Evolutionary conservation across 257 asterid genomes (phyloP).

Genomic region (Thymus quinquecostatus): DNA sequence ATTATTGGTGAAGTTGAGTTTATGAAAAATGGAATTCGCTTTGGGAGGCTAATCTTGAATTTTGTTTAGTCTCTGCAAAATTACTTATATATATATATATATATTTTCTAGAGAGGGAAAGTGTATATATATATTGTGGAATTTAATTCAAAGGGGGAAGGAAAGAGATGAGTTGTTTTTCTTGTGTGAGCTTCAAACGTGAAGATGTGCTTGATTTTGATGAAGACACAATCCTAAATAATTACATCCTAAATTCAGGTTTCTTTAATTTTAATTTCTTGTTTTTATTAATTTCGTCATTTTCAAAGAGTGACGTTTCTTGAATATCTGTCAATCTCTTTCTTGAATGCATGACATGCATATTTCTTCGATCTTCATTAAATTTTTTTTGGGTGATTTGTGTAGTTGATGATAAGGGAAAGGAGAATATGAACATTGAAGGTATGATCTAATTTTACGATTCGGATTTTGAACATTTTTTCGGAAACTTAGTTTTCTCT

Average conservation of each 20-base stretch:
- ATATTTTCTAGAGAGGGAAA: not conserved
- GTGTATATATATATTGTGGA: not conserved
- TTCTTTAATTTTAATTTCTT: not conserved
- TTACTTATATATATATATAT: not conserved
- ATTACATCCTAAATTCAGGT: slow-evolving; percentile 51
- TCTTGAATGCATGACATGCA: no score
- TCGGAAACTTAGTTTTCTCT: no score
- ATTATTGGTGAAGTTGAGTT: not conserved
- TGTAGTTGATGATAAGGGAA: no score
- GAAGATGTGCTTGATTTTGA: slow-evolving; percentile 45
- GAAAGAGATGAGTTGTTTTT: slow-evolving; percentile 54
- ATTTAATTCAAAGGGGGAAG: not conserved
- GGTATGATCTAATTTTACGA: no score
- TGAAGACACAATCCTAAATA: slow-evolving; percentile 38
- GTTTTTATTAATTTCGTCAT: not conserved
- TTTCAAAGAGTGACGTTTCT: no score
- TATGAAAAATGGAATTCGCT: slow-evolving; percentile 31
- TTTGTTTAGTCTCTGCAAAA: slow-evolving; percentile 22
- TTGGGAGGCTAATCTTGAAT: slow-evolving; percentile 27
- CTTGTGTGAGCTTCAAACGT: slow-evolving; percentile 45
- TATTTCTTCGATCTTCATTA: no score
- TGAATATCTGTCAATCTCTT: no score
- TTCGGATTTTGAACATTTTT: no score
- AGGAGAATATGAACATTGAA: no score
- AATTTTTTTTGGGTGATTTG: no score